Base-by-base conservation (phyloP, 31 red algal species). In the Asparagopsis taxiformis region DNA sequence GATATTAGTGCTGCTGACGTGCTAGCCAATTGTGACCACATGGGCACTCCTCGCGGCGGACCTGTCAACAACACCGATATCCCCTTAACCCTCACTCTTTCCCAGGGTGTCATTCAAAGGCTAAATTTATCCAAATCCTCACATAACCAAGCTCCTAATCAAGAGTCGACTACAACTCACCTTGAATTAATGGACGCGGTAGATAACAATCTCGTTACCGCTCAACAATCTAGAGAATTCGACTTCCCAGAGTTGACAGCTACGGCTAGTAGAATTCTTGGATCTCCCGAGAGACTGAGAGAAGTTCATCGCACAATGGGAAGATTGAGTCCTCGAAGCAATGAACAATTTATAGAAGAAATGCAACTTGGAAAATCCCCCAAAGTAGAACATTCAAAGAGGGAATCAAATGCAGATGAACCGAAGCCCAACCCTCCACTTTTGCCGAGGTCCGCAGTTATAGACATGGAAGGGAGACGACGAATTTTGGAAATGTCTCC, bases 311-410 rank as follows among this genome's bases (percentile, higher is more conserved):
- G 34, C 15, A 32, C 15, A 3, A 72, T 72, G 68, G 68, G 68
- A 33, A 31, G 68, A 21, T 48, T 72, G 13, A 72, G 68, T 31
- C 49, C 49, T 5, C 43, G 25, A 23, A 72, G 46, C 49, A 72
- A 72, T 53, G 68, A 72, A 19, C 43, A 48, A n/a, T 72, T 72
- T 30, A 35, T 72, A 19, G 68, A 72, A 11, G 68, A 83, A 46
- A 26, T 83, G 28, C 20, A 72, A 51, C 34, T 71, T 38, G 55
- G 55, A 48, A 17, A 13, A 44, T 19, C 68, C 50, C 6, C 25
- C 58, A 30, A 69, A 53, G 3, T 38, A 34, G 31, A 36, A 1
- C 1, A 59, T 29, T n/a, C 34, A 44, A 53, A 20, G 8, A 25
- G 43, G 56, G 24, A 83, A 41, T 36, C 39, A 3, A 55, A 21